Base-by-base conservation (phyloP, 768 basidiomycete genomes). In the Podaxis rugospora region DNA sequence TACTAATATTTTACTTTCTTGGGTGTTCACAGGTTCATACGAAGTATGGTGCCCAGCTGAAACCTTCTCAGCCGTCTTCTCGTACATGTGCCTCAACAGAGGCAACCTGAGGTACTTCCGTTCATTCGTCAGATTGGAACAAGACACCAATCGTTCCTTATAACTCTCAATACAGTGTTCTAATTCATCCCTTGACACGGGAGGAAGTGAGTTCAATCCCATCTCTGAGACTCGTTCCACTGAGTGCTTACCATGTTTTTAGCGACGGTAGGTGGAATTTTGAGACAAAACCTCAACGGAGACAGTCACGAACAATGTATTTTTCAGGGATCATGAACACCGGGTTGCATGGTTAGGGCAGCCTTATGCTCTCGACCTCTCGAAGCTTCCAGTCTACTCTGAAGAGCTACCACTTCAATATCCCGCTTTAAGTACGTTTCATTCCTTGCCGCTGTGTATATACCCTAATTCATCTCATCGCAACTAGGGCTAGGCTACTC, bases 11-110 rank as follows among this genome's bases (percentile, higher is more conserved):
- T 5, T 57, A 37, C 42, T 4, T 57, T 46, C 42, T 2, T 5
- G 47, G 4, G 25, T 59, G 9, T 46, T 21, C 36, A 28, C 56
- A 90, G 90, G 90, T 3, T 91, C 89, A 0, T 92, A 90, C 66
- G 90, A 92, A 66, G 85, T 92, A 18, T 92, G 90, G 90, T 85
- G 80, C 25, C 90, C 90, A 0, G 78, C 83, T 0, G 86, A 90
- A 64, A 88, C 89, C 1, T 92, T 92, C 67, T 73, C 81, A 0
- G 78, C 87, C 0, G 85, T 92, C n/a, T 92, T 85, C 68, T 91
- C 89, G 9, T 92, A 90, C 63, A 77, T 92, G 14, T 84, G 81
- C 64, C 70, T 85, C 71, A 82, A 92, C 68, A 79, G 85, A 46
- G 90, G 89, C 4, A 68, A 80, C 36, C 72, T 92, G 35, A 92